These are phyloP conservation scores for Clarkia xantiana DNA, from an alignment of 345 rosid genomes.

Conservation along the genomic window DNA sequence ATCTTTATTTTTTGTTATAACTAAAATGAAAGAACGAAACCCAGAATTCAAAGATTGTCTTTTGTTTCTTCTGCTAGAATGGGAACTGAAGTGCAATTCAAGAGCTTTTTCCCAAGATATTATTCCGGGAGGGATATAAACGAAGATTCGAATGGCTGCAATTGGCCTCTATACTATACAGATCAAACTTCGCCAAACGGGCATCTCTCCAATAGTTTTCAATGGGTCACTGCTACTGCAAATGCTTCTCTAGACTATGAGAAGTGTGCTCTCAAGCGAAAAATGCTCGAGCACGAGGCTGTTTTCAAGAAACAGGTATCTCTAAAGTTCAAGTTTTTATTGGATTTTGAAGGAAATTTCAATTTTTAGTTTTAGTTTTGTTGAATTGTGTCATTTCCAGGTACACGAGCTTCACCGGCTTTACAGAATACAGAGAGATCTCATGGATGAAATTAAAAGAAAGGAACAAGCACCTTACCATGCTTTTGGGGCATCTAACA, in stretches of 20 bases:
- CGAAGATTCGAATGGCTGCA: slow-evolving; percentile 46
- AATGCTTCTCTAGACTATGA: slow-evolving; percentile 36
- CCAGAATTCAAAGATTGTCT: not conserved
- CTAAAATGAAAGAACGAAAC: too few species aligned
- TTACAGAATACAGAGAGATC: slow-evolving; percentile 44
- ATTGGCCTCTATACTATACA: slow-evolving; percentile 41
- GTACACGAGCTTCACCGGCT: slow-evolving; percentile 59
- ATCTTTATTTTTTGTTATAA: too few species aligned
- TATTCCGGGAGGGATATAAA: slow-evolving; percentile 60
- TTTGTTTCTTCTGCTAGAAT: slow-evolving; percentile 25
- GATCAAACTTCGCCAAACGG: slow-evolving; percentile 33
- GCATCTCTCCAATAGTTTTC: slow-evolving; percentile 35
- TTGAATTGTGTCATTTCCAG: slow-evolving; percentile 16
- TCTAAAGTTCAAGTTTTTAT: not conserved
- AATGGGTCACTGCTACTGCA: slow-evolving; percentile 24
- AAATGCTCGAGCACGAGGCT: slow-evolving; percentile 77
- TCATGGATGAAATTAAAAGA: slow-evolving; percentile 53
- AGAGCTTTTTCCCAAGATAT: slow-evolving; percentile 50
- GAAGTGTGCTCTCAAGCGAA: slow-evolving; percentile 49
- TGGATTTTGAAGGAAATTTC: not conserved
- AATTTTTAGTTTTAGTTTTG: not conserved
- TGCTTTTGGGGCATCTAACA: slow-evolving; percentile 30
- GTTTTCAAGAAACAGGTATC: slow-evolving; percentile 67
- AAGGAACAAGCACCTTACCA: slow-evolving; percentile 45
- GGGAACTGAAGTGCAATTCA: slow-evolving; percentile 61